These are phyloP conservation scores for Macrophomina pseudophaseolina DNA, from an alignment of 2,329 filamentous ascomycete species.

Conservation along the genomic window DNA sequence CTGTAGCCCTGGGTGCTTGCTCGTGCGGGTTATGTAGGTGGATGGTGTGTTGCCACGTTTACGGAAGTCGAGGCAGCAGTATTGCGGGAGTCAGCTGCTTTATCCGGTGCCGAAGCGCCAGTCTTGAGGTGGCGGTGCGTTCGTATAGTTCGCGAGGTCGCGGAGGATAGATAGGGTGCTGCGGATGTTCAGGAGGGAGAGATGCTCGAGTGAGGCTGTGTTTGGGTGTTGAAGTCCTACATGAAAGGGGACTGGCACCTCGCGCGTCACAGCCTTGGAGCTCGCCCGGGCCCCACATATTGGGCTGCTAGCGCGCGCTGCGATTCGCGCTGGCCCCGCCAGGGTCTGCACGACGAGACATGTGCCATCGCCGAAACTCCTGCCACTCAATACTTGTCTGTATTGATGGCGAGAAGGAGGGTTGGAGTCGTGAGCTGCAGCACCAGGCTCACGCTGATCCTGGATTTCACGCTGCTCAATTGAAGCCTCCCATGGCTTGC, in stretches of 20 bases:
- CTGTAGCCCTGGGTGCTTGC: not conserved
- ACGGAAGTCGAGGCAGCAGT: slow-evolving; percentile 21
- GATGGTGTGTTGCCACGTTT: slow-evolving; percentile 22
- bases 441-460: too few relatives aligned
- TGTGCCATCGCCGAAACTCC: not conserved
- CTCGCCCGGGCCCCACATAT: slow-evolving; percentile 9
- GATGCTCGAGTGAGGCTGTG: slow-evolving; percentile 4
- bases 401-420: too few relatives aligned
- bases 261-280: slow-evolving; percentile 21
- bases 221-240: slow-evolving; percentile 1
- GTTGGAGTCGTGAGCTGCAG: too few relatives aligned
- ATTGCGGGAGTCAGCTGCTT: slow-evolving; percentile 1
- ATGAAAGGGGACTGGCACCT: slow-evolving; percentile 21
- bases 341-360: not conserved
- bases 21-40: not conserved
- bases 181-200: not conserved
- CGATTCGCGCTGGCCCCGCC: slow-evolving; percentile 7
- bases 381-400: not conserved
- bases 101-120: not conserved
- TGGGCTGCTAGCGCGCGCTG: slow-evolving; percentile 7
- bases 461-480: too few relatives aligned
- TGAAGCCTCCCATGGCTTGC: too few relatives aligned
- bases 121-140: not conserved
- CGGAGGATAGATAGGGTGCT: not conserved
- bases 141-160: not conserved